A percentile compares a stretch with the other conserved stretches of the same genome.
phyloP scores from a whole-genome alignment of 306 rosid species.

The Urtica urens region DNA sequence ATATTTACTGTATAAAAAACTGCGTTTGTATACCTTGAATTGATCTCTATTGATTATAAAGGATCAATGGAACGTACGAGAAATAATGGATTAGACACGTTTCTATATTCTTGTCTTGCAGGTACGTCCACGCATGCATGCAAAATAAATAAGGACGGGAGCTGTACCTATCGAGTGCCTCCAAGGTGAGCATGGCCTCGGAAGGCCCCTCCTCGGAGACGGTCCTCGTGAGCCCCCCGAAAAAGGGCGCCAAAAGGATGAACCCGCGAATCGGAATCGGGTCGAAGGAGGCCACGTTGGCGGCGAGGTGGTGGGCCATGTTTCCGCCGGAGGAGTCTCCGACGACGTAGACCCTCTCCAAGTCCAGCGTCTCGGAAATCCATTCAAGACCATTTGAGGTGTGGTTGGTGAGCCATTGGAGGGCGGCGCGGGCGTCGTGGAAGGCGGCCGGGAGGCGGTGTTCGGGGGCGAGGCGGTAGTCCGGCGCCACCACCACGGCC shows the following conservation, averaged over 20 bases:
- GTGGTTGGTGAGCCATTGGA: constrained; percentile 55
- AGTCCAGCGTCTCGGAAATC: constrained; percentile 40
- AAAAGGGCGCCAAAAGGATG: constrained; percentile 69
- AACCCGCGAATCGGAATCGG: constrained; percentile 60
- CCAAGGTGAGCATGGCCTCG: constrained; percentile 40
- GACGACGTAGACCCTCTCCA: constrained; percentile 43
- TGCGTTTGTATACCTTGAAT: too few species aligned
- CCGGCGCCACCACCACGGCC: constrained; percentile 45
- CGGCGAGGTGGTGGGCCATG: constrained; percentile 83
- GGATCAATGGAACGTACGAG: too few species aligned
- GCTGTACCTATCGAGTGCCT: constrained; percentile 81
- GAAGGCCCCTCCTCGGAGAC: constrained; percentile 68
- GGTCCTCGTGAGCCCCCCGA: constrained; percentile 75
- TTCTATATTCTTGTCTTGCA: too few species aligned
- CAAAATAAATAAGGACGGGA: too few species aligned
- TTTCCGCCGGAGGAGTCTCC: constrained; percentile 96
- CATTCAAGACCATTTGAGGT: constrained; percentile 21
- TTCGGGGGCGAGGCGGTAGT: constrained; percentile 80
- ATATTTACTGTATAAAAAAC: too few species aligned
- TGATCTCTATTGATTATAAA: too few species aligned
- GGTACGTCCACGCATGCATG: too few species aligned
- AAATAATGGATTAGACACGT: too few species aligned
- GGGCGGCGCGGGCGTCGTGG: constrained; percentile 52
- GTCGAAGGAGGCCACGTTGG: constrained; percentile 27
- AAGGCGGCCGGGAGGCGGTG: constrained; percentile 67